These are phyloP conservation scores for Pythium scleroteichum DNA, from an alignment of 352 stramenopile genomes.

Conservation along the genomic window DNA sequence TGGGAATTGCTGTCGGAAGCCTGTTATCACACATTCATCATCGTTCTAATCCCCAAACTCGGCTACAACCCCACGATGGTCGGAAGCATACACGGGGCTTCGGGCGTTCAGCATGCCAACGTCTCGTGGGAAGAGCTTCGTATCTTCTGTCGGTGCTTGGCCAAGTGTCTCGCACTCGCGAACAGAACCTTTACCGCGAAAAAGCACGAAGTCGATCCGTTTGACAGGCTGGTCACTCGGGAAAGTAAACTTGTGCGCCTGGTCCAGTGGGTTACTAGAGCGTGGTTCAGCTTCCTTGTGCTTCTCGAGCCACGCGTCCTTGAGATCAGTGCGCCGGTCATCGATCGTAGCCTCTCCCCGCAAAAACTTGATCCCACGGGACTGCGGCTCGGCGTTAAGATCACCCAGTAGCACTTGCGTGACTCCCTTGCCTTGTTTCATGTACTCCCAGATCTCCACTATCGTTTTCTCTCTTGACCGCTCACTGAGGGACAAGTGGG, in stretches of 20 bases:
- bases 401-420: constrained; percentile 84
- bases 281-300: constrained; percentile 61
- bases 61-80: constrained; percentile 81
- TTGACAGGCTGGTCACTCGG: constrained; percentile 83
- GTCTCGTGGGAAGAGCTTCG: constrained; percentile 47
- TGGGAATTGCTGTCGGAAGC: too few species aligned
- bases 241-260: constrained; percentile 75
- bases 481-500: constrained; percentile 83
- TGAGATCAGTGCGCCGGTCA: constrained; percentile 63
- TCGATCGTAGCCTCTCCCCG: constrained; percentile 57
- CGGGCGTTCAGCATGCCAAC: constrained; percentile 75
- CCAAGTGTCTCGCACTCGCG: constrained; percentile 77
- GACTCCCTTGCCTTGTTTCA: constrained; percentile 54
- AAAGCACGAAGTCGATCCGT: constrained; percentile 87
- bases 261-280: constrained; percentile 48
- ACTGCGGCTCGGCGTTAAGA: constrained; percentile 87
- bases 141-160: constrained; percentile 70
- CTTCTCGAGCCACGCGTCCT: constrained; percentile 72
- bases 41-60: constrained; percentile 37
- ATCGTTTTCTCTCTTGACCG: constrained; percentile 71
- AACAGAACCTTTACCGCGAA: constrained; percentile 60
- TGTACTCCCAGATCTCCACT: constrained; percentile 82
- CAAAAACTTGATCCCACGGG: constrained; percentile 75
- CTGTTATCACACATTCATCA: too few species aligned
- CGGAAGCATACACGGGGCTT: constrained; percentile 86